Base-by-base conservation (phyloP, 2,329 filamentous ascomycete species). In the Cladosporium sp. region DNA sequence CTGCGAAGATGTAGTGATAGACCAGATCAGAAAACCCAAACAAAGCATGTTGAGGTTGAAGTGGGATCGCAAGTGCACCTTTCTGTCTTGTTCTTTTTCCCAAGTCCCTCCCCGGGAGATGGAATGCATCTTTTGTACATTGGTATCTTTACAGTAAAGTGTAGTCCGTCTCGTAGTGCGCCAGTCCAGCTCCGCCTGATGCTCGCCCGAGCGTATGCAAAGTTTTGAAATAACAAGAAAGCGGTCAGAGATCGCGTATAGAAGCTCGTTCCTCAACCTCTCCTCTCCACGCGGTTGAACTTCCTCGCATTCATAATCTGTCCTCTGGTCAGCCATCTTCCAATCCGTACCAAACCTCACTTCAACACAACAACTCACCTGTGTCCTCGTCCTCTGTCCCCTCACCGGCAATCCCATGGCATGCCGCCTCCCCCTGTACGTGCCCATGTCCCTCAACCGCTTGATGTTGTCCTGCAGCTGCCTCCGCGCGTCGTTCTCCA, bases 321-420 rank as follows among this genome's bases (percentile, higher is more conserved):
- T 19, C n/a, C 16, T 41, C 43, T 45, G 10, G 38, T 56, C 53
- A 58, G 49, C 49, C 44, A 41, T n/a, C 40, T 28, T 7, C 14
- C 44, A 40, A 32, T 19, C 8, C n/a, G 11, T 18, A 46, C 41
- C 49, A 46, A 10, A 34, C 13, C 35, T n/a, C 28, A 4, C 16
- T 14, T 38, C 33, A 46, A 41, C 38, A 5, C 45, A 3, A 46
- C 34, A 49, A 66, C 68, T 55, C 63, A 83, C 81, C 76, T 86
- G 92, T 67, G 77, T 88, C 68, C 88, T 85, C 55, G 93, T 97
- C 63, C 80, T 82, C 74, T 98, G 93, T 61, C 93, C 93, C 61
- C 93, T 81, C 50, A 93, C 92, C 3, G 93, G 93, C 74, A 97
- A 73, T 56, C 85, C 83, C 86, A 97, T 91, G 53, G 92, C 92